Evolutionary conservation across 805 yeast genomes (phyloP).

Genomic region (Komagataella populi): DNA sequence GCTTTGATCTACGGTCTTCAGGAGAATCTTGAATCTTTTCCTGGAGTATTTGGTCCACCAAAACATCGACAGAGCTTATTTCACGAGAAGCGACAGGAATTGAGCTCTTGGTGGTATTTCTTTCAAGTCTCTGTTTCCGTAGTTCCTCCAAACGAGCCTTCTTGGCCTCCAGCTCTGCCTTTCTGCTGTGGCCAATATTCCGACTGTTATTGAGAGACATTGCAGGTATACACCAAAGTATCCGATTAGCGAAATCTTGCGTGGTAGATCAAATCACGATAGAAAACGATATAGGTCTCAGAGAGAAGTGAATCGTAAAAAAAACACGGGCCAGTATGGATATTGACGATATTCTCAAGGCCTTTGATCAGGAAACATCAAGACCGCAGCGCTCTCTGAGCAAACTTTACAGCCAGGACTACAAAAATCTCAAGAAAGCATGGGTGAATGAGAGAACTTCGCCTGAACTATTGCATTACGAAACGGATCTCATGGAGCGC

Average conservation of each 20-base stretch:
- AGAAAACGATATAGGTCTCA: neutral
- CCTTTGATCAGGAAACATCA: conserved; percentile 32
- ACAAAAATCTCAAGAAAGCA: conserved; percentile 33
- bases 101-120: conserved; percentile 8
- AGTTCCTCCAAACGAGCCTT: conserved; percentile 35
- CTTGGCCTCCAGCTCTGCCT: conserved; percentile 29
- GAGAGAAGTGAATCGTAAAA: neutral
- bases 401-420: conserved; percentile 19
- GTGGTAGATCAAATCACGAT: neutral
- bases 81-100: neutral
- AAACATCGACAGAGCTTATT: neutral
- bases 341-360: conserved; percentile 58
- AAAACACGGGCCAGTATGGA: conserved; percentile 21
- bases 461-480: conserved; percentile 77
- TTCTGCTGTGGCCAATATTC: neutral
- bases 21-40: neutral
- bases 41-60: neutral
- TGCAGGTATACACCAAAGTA: neutral
- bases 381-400: conserved; percentile 12
- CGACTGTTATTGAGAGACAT: neutral
- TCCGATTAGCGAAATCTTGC: neutral
- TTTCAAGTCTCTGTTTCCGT: conserved; percentile 28
- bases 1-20: neutral
- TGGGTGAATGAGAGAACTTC: conserved; percentile 82
- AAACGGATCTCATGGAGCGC: conserved; percentile 41